These are phyloP conservation scores for Hyaloperonospora arabidopsidis DNA, from an alignment of 352 stramenopile genomes.

Conservation along the genomic window DNA sequence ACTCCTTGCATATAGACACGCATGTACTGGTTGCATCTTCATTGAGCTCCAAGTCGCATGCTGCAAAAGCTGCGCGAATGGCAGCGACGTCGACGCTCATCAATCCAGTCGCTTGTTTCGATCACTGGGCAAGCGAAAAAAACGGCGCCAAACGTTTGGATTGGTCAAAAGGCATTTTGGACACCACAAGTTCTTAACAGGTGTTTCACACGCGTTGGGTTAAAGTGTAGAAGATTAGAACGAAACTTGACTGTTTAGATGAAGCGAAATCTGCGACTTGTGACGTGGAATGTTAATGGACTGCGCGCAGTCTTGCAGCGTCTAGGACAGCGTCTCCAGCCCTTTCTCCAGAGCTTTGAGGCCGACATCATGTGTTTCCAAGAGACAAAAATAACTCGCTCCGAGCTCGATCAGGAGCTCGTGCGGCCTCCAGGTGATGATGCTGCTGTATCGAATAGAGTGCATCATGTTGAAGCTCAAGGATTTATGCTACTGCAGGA, in stretches of 20 bases:
- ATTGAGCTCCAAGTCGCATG: slow-evolving; percentile 67
- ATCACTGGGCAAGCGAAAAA: neutral
- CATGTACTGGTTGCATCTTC: slow-evolving; percentile 60
- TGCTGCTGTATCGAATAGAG: neutral
- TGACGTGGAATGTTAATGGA: slow-evolving; percentile 86
- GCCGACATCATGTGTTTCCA: slow-evolving; percentile 80
- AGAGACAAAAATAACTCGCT: slow-evolving; percentile 82
- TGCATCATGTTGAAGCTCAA: slow-evolving; percentile 8
- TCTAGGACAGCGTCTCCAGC: slow-evolving; percentile 35
- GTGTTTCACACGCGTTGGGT: neutral
- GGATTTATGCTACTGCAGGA: slow-evolving; percentile 20
- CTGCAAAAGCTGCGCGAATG: slow-evolving; percentile 63
- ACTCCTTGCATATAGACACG: slow-evolving; percentile 66
- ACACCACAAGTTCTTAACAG: neutral
- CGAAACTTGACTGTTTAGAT: slow-evolving; percentile 2
- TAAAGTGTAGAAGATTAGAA: neutral
- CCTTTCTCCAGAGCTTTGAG: slow-evolving; percentile 48
- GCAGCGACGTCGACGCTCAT: slow-evolving; percentile 54
- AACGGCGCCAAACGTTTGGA: slow-evolving; percentile 34
- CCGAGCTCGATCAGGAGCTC: slow-evolving; percentile 71
- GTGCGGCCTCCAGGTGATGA: slow-evolving; percentile 45
- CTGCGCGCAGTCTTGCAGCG: slow-evolving; percentile 68
- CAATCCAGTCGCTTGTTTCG: too few relatives aligned
- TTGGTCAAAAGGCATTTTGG: slow-evolving; percentile 25
- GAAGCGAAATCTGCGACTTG: slow-evolving; percentile 32